Evolutionary conservation across 345 rosid species (phyloP).

Genomic region (Moringa oleifera): DNA sequence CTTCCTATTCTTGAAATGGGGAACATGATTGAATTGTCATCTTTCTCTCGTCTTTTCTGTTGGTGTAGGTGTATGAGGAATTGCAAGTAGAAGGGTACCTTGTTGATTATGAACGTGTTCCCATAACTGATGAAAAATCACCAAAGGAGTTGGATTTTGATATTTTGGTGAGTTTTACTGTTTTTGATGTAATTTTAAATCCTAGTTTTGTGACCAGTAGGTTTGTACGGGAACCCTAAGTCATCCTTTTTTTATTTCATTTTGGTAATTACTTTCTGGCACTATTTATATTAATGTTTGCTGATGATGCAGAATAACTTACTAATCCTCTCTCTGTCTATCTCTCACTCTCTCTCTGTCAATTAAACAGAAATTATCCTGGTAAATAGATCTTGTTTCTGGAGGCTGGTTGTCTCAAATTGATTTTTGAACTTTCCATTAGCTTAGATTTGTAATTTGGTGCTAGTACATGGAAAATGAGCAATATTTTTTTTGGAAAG

Average conservation of each 20-base stretch:
- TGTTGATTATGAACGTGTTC: constrained; percentile 92
- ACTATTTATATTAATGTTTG: not conserved
- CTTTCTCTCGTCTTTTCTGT: constrained; percentile 10
- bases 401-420: no score
- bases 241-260: not conserved
- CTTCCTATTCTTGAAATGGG: not conserved
- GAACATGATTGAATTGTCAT: constrained; percentile 5
- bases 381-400: no score
- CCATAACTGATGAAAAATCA: constrained; percentile 93
- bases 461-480: no score
- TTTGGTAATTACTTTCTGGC: constrained; percentile 4
- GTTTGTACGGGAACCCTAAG: not conserved
- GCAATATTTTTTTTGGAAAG: no score
- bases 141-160: constrained; percentile 94
- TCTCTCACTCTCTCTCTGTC: not conserved
- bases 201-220: not conserved
- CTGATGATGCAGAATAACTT: not conserved
- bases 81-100: constrained; percentile 80
- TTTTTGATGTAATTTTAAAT: constrained; percentile 10
- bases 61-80: constrained; percentile 72
- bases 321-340: not conserved
- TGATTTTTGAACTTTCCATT: no score
- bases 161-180: constrained; percentile 56
- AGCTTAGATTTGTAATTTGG: no score
- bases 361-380: not conserved